Conservation (phyloP, 1,284 basidiomycete genomes). For the Leccinum angustisporum region DNA sequence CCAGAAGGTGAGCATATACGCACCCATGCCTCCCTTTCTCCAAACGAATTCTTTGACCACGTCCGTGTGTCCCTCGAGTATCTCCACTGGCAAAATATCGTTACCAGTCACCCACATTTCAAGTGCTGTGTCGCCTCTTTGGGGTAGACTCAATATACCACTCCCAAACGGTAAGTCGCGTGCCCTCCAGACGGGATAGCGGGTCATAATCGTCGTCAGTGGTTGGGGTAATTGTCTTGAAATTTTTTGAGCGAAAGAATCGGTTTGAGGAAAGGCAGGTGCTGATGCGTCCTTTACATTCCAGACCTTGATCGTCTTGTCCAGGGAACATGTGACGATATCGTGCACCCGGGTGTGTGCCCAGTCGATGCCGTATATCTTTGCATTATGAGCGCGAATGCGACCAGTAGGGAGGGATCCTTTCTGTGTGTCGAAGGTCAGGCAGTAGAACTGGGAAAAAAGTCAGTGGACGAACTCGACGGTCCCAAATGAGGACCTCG, state of each 20-base stretch:
- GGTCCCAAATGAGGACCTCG: conserved; percentile 85
- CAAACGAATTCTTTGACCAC: conserved; percentile 99
- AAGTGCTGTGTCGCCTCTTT: conserved; percentile 81
- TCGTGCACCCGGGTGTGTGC: too few relatives aligned
- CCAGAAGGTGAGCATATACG: conserved; percentile 15
- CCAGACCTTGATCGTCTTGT: too few relatives aligned
- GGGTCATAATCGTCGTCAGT: conserved; percentile 64
- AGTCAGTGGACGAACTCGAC: conserved; percentile 52
- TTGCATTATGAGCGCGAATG: too few relatives aligned
- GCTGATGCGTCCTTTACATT: too few relatives aligned
- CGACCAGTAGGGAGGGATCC: too few relatives aligned
- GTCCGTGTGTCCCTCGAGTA: conserved; percentile 88
- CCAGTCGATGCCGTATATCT: too few relatives aligned
- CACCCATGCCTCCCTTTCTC: conserved; percentile 67
- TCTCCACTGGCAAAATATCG: conserved; percentile 58
- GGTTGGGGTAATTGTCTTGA: conserved; percentile 38
- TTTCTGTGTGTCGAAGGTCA: too few relatives aligned
- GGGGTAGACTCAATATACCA: conserved; percentile 88
- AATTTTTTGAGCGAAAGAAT: too few relatives aligned
- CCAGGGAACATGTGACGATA: too few relatives aligned
- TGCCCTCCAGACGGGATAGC: conserved; percentile 93
- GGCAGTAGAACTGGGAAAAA: neutral
- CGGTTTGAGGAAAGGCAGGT: too few relatives aligned
- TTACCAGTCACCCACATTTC: conserved; percentile 77
- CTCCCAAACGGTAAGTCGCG: conserved; percentile 90